These are phyloP conservation scores for Elaeis guineensis DNA, from an alignment of 176 grass and related monocot species.

Conservation along the genomic window DNA sequence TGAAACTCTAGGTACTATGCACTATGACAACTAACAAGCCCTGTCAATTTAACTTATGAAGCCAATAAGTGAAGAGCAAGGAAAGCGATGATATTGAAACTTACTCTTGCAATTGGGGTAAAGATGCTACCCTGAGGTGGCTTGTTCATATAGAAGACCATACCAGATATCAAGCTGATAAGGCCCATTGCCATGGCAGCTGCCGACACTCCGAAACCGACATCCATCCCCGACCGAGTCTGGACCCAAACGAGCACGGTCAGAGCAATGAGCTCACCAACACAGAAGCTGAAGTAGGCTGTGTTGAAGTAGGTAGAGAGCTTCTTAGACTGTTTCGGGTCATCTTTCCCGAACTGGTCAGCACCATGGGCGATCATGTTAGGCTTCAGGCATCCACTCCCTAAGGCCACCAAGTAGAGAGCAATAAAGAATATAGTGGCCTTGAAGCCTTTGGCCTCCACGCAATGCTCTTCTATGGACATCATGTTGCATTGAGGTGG, in stretches of 20 bases:
- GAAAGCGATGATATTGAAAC: not conserved
- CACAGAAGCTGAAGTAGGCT: constrained; percentile 22
- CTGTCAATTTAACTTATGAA: too few species aligned
- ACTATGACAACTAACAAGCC: too few species aligned
- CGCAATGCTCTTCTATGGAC: not conserved
- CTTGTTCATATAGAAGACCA: constrained; percentile 19
- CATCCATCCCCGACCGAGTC: constrained; percentile 13
- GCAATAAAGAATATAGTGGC: constrained; percentile 17
- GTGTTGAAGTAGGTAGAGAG: constrained; percentile 15
- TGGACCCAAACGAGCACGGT: constrained; percentile 13
- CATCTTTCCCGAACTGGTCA: constrained; percentile 12
- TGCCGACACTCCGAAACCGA: constrained; percentile 11
- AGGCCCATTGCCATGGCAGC: constrained; percentile 14
- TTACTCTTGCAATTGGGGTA: constrained; percentile 14
- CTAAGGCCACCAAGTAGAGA: constrained; percentile 15
- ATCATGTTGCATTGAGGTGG: constrained; percentile 14
- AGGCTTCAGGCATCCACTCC: constrained; percentile 18
- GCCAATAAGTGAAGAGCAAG: not conserved
- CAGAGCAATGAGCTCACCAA: constrained; percentile 16
- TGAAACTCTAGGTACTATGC: too few species aligned
- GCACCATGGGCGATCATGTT: constrained; percentile 19
- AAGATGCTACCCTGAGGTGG: constrained; percentile 23
- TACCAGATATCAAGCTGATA: constrained; percentile 3
- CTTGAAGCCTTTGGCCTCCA: constrained; percentile 11
- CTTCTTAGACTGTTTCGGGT: constrained; percentile 12